Evolutionary conservation across 2,329 filamentous ascomycete genomes (phyloP), one percentile per base, ranked within the genome.

Genomic region (Monosporascus sp.): DNA sequence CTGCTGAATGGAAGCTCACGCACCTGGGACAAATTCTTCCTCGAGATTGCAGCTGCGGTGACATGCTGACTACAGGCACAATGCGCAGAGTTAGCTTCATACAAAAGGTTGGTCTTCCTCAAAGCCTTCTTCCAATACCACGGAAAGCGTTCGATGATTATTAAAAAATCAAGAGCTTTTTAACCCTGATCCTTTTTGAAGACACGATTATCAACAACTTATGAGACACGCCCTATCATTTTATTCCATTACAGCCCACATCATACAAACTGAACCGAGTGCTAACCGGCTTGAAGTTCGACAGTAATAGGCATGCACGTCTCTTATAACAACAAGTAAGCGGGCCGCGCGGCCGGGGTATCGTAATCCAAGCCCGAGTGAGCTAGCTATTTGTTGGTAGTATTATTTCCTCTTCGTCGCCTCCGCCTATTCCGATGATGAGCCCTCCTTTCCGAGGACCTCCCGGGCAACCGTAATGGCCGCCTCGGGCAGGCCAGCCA

Each of bases 401-500:
- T 41, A 18, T 41, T 41, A 8, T 41, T 41, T 4, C 7, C 38
- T 20, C 7, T 41, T 20, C 3, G 38, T 8, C 17, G 17, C 17
- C 9, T 3, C 38, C 38, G 38, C 38, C 18, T 8, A 5, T 41
- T 41, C 31, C 14, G 31, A 14, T 35, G 31, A 35, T 35, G 37
- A 18, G 18, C 47, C 20, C 7, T 35, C 39, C 22, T 57, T 47
- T 17, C 55, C 67, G 25, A 91, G 72, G 8, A 89, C 78, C 38
- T 75, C 69, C 50, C 71, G 75, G 6, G 93, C 92, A 57, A 90
- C 75, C 22, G 75, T 72, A 51, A 97, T 83, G 3, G 87, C 89
- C 45, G 78, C 75, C 55, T 86, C 82, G 0, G 92, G 92, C 62
- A 97, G 64, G 1, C 90, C 92, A 6, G 94, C 95, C 60, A 97